Base-by-base conservation (phyloP, 495 filamentous ascomycete species). In the Penicillium odoratum region DNA sequence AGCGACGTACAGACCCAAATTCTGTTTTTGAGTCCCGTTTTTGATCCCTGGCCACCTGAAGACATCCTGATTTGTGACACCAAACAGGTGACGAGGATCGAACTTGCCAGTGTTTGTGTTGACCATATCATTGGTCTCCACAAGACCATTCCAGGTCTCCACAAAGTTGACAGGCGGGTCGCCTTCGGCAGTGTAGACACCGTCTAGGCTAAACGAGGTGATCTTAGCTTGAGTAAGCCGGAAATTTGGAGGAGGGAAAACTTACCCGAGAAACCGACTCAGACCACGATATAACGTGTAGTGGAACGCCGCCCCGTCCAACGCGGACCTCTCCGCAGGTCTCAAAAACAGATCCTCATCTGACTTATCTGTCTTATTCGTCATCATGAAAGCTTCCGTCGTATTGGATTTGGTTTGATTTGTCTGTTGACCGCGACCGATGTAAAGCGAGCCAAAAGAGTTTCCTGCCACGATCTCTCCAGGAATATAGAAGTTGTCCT, bases 1-100 rank as follows among this genome's bases (percentile, higher is more conserved):
- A 1, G 81, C 84, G 52, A 91, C 78, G 59, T 86, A 89, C 5
- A 79, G 69, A 8, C 75, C 88, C 0, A 91, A 74, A 3, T 89
- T 66, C 70, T 81, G 77, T 48, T 83, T 75, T 59, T 88, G 76
- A 0, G 80, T 80, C 16, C 88, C 87, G 52, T 80, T 72, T 21
- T 78, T 64, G 55, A 91, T 77, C 1, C 83, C 78, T 13, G 88
- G 87, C 88, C 88, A 91, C 15, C 87, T 81, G 70, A 90, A 88
- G 4, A 90, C 85, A 65, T 90, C 87, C 71, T 90, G 87, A 63
- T 90, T 90, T 7, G 84, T 86, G 4, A 76, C 77, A 28, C 87
- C 87, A 57, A 79, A 90, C 76, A 90, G 81, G 63, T 90, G 87
- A 26, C 87, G 78, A 6, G 87, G 87, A 59, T 90, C 87, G 55